Conservation (phyloP, 2,329 filamentous ascomycete species). For the Malbranchea zuffiana region DNA sequence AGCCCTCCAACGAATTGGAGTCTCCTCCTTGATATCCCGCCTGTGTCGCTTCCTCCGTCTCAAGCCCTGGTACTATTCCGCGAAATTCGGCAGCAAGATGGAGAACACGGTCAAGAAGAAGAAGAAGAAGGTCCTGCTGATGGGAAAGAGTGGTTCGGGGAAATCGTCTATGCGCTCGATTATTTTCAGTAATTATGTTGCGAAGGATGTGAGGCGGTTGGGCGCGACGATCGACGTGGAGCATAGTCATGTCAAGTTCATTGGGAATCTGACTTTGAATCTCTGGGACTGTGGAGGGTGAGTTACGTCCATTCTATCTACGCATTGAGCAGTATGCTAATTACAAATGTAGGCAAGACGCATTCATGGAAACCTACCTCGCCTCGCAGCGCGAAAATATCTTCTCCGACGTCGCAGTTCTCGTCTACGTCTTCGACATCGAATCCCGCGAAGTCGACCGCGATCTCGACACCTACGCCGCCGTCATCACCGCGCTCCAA, state of each 20-base stretch:
- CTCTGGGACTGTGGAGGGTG: constrained; percentile 95
- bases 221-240: constrained; percentile 98
- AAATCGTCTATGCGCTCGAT: constrained; percentile 98
- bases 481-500: constrained; percentile 75
- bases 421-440: constrained; percentile 99
- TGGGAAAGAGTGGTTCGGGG: constrained; percentile 94
- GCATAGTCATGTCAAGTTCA: constrained; percentile 96
- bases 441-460: constrained; percentile 89
- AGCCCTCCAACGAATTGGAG: no score
- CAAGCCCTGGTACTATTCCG: no score
- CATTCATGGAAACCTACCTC: constrained; percentile 97
- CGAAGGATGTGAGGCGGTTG: constrained; percentile 81
- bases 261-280: constrained; percentile 93
- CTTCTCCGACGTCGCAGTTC: constrained; percentile 88
- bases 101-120: constrained; percentile 50
- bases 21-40: no score
- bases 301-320: constrained; percentile 20
- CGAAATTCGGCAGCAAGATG: no score
- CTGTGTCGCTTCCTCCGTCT: no score
- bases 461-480: constrained; percentile 83
- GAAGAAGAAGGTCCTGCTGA: constrained; percentile 77
- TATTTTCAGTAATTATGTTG: constrained; percentile 98
- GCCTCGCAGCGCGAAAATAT: constrained; percentile 91
- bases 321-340: neutral
- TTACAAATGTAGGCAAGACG: constrained; percentile 71